Evolutionary conservation across 805 yeast genomes (phyloP).

Genomic region (Candida khao-thaluensis): DNA sequence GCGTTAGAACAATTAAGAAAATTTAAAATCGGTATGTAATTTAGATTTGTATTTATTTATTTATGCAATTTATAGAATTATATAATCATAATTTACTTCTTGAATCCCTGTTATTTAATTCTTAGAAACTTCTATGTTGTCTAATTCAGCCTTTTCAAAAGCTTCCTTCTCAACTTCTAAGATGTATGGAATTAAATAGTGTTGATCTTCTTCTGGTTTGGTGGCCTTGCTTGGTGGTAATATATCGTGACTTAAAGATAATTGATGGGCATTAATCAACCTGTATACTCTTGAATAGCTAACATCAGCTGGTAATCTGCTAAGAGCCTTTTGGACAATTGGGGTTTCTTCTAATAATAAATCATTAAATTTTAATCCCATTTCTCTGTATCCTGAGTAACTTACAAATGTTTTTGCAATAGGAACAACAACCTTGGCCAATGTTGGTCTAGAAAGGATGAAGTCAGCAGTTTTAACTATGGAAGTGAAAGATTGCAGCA

Average conservation of each 20-base stretch:
- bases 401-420: slow-evolving; percentile 70
- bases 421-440: slow-evolving; percentile 76
- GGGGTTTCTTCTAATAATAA: slow-evolving; percentile 85
- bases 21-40: slow-evolving; percentile 47
- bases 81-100: slow-evolving; percentile 4
- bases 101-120: not conserved
- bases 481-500: slow-evolving; percentile 59
- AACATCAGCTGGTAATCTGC: slow-evolving; percentile 82
- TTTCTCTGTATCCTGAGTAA: slow-evolving; percentile 87
- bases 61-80: slow-evolving; percentile 11
- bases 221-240: slow-evolving; percentile 79
- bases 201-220: slow-evolving; percentile 75
- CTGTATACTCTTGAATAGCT: slow-evolving; percentile 90
- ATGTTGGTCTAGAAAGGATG: slow-evolving; percentile 75
- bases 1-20: slow-evolving; percentile 67
- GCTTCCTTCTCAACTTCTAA: slow-evolving; percentile 94
- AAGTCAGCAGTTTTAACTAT: slow-evolving; percentile 73
- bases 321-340: slow-evolving; percentile 78
- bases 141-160: slow-evolving; percentile 82
- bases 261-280: slow-evolving; percentile 88
- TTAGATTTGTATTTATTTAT: slow-evolving; percentile 10
- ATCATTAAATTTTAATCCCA: slow-evolving; percentile 91
- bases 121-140: slow-evolving; percentile 56
- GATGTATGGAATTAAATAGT: slow-evolving; percentile 83
- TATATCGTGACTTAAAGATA: slow-evolving; percentile 76